Conservation (phyloP, 441 rosid genomes). For the Adansonia madagascariensis region DNA sequence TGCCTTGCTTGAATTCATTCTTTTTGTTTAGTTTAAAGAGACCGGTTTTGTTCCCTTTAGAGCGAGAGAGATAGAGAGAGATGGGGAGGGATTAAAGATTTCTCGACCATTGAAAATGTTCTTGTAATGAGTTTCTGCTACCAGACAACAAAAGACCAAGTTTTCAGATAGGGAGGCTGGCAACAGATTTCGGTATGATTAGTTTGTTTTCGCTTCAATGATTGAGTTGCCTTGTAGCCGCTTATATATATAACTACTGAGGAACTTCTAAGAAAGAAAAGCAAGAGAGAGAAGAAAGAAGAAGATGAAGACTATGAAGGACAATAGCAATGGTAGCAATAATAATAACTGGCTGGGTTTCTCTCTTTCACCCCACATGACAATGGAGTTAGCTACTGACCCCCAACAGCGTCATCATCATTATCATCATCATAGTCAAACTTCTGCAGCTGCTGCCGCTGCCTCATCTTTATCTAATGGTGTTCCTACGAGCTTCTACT, state of each 20-base stretch:
- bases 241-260: conserved; percentile 4
- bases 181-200: conserved; percentile 46
- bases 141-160: conserved; percentile 41
- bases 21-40: conserved; percentile 65
- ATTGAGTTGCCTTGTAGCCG: conserved; percentile 45
- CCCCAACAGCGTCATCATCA: conserved; percentile 39
- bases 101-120: conserved; percentile 18
- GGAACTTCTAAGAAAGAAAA: conserved; percentile 22
- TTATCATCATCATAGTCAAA: not conserved
- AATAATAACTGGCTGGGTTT: conserved; percentile 68
- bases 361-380: conserved; percentile 74
- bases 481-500: conserved; percentile 51
- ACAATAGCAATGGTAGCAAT: conserved; percentile 38
- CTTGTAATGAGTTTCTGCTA: conserved; percentile 34
- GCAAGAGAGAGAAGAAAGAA: conserved; percentile 17
- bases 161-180: conserved; percentile 31
- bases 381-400: conserved; percentile 56
- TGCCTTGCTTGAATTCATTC: conserved; percentile 53
- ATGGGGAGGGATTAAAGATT: conserved; percentile 29
- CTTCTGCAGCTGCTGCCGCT: conserved; percentile 29
- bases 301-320: conserved; percentile 56
- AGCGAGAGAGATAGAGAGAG: conserved; percentile 24
- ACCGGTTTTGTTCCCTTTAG: conserved; percentile 45
- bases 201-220: conserved; percentile 51
- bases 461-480: conserved; percentile 28